Percentiles rank a stretch among this genome's conserved stretches.
Evolutionary conservation across 2,329 filamentous ascomycete genomes (phyloP).

Genomic region (Claviceps fusiformis): DNA sequence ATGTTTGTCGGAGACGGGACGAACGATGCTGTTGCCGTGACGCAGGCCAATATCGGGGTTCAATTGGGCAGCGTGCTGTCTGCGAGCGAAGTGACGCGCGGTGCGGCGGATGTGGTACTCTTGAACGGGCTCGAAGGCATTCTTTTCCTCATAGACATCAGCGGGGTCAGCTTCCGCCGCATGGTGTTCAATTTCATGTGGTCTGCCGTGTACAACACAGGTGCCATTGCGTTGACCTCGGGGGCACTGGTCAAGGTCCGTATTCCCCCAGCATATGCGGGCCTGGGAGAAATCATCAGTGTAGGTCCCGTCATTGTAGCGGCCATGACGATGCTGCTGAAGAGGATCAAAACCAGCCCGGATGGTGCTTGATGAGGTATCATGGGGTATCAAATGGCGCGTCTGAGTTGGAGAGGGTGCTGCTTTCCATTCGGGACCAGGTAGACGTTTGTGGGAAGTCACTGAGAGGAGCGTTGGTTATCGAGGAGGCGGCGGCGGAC

Average conservation of each 20-base stretch:
- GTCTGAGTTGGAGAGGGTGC: no score
- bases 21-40: conserved; percentile 49
- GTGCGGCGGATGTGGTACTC: conserved; percentile 44
- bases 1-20: conserved; percentile 52
- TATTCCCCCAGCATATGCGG: conserved; percentile 37
- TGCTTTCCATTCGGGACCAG: not conserved
- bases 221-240: conserved; percentile 45
- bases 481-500: not conserved
- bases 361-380: not conserved
- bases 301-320: conserved; percentile 44
- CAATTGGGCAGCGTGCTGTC: conserved; percentile 34
- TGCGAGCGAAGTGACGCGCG: conserved; percentile 38
- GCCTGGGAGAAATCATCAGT: conserved; percentile 51
- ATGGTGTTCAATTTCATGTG: conserved; percentile 50
- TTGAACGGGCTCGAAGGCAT: conserved; percentile 38
- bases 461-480: not conserved
- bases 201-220: conserved; percentile 47
- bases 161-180: conserved; percentile 20
- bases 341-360: conserved; percentile 5
- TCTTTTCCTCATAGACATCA: conserved; percentile 35
- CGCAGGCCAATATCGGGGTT: conserved; percentile 45
- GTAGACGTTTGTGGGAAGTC: not conserved
- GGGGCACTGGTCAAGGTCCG: conserved; percentile 42
- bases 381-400: no score
- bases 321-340: conserved; percentile 17